Percentiles rank a stretch among this genome's conserved stretches.
These are phyloP conservation scores for Nannochloropsis gaditana DNA, from an alignment of 108 stramenopile species.

Conservation along the genomic window DNA sequence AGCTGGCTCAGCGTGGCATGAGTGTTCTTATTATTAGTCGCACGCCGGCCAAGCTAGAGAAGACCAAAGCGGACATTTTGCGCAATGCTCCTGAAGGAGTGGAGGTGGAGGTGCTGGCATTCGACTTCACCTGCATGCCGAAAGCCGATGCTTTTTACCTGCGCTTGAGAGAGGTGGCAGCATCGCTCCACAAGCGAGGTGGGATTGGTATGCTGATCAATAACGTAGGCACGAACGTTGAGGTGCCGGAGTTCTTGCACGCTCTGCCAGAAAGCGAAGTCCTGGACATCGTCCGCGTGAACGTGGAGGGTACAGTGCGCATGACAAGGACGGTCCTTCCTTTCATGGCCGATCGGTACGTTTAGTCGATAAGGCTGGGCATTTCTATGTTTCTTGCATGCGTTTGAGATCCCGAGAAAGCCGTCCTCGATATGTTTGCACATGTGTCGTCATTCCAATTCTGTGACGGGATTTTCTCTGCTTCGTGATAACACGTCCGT, in stretches of 20 bases:
- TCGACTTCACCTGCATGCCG: background rate
- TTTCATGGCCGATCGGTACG: background rate
- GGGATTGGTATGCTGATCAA: background rate
- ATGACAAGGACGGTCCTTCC: background rate
- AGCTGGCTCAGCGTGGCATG: slow-evolving; percentile 10
- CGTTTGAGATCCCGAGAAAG: too few relatives aligned
- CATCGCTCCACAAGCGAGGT: background rate
- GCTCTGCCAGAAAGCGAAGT: slow-evolving; percentile 14
- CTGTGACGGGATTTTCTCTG: background rate
- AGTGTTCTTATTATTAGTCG: background rate
- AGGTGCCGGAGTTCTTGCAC: background rate
- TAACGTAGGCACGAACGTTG: background rate
- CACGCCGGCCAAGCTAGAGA: background rate
- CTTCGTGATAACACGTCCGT: background rate
- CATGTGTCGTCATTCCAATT: too few relatives aligned
- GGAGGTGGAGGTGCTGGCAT: background rate
- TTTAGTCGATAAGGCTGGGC: background rate
- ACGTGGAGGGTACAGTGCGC: background rate
- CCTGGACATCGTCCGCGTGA: background rate
- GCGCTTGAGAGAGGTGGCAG: background rate
- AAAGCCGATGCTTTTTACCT: background rate
- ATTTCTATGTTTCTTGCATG: too few relatives aligned
- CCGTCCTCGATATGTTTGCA: too few relatives aligned
- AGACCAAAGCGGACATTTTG: background rate
- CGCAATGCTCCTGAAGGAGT: background rate